Evolutionary conservation across 352 stramenopile species (phyloP).

Genomic region (Globisporangium paddicum): DNA sequence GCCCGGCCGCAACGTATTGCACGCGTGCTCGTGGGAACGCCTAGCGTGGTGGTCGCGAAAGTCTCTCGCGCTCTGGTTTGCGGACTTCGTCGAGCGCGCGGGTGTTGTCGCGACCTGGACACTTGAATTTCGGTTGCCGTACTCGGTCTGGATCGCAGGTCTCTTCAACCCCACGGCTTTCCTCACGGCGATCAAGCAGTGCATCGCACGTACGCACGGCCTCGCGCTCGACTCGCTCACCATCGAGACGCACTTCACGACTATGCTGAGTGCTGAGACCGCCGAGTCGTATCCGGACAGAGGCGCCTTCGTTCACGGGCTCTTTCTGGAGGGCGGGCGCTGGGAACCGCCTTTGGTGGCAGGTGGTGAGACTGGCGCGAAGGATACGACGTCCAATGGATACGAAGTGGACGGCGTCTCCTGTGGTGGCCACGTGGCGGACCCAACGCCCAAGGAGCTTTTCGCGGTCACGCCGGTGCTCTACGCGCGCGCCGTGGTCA

Average conservation of each 20-base stretch:
- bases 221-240: conserved; percentile 91
- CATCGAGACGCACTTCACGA: conserved; percentile 93
- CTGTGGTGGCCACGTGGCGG: conserved; percentile 83
- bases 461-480: conserved; percentile 85
- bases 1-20: conserved; percentile 62
- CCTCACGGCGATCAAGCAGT: conserved; percentile 82
- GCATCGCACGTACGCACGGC: conserved; percentile 78
- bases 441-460: conserved; percentile 93
- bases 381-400: conserved; percentile 67
- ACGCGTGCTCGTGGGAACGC: conserved; percentile 72
- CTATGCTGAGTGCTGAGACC: conserved; percentile 47
- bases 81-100: conserved; percentile 71
- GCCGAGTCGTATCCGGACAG: conserved; percentile 71
- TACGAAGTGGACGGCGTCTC: conserved; percentile 85
- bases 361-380: conserved; percentile 50
- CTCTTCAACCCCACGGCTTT: conserved; percentile 85
- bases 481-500: conserved; percentile 92
- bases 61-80: conserved; percentile 71
- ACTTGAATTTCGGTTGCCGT: conserved; percentile 58
- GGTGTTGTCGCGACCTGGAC: conserved; percentile 68
- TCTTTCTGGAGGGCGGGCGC: conserved; percentile 94
- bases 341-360: conserved; percentile 54
- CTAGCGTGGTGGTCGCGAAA: conserved; percentile 87
- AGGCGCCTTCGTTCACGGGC: conserved; percentile 92
- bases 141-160: conserved; percentile 79